A percentile compares a stretch with the other conserved stretches of the same genome.
phyloP scores from a whole-genome alignment of 768 basidiomycete species.

The Russula sp. region DNA sequence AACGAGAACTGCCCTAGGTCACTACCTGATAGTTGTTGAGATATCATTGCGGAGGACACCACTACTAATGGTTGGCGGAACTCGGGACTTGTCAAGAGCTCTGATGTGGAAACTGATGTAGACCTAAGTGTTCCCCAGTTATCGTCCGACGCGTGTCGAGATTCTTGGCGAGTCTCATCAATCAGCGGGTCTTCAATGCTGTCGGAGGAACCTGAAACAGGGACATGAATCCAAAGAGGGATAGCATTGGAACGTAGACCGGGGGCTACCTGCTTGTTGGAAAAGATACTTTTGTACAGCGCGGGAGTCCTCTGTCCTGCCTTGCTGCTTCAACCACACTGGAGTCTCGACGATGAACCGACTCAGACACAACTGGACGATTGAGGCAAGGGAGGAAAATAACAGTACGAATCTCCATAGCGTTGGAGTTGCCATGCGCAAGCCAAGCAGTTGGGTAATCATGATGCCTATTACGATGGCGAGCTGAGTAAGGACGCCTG shows the following conservation, averaged over 20 bases:
- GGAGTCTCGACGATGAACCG: conserved; percentile 64
- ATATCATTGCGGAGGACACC: conserved; percentile 64
- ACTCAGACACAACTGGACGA: conserved; percentile 51
- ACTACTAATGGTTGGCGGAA: conserved; percentile 58
- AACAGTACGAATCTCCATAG: conserved; percentile 69
- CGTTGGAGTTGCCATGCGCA: conserved; percentile 60
- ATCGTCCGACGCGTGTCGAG: conserved; percentile 28
- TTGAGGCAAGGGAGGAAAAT: conserved; percentile 51
- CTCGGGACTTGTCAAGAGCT: conserved; percentile 45
- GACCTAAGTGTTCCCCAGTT: conserved; percentile 19
- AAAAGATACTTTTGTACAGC: conserved; percentile 42
- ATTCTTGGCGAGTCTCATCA: conserved; percentile 27
- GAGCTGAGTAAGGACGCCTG: conserved; percentile 77
- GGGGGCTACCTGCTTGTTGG: conserved; percentile 17
- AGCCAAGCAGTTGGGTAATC: conserved; percentile 73
- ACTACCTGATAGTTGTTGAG: conserved; percentile 69
- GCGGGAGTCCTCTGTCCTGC: conserved; percentile 45
- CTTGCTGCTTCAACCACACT: conserved; percentile 51
- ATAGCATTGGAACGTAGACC: not conserved
- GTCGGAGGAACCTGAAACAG: conserved; percentile 22
- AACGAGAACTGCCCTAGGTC: not conserved
- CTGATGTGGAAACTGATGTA: conserved; percentile 42
- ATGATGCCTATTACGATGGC: conserved; percentile 84
- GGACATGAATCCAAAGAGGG: conserved; percentile 22
- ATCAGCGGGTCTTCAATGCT: conserved; percentile 15